phyloP scores from a whole-genome alignment of 495 filamentous ascomycete genomes.

The Schizothecium vesticola region DNA sequence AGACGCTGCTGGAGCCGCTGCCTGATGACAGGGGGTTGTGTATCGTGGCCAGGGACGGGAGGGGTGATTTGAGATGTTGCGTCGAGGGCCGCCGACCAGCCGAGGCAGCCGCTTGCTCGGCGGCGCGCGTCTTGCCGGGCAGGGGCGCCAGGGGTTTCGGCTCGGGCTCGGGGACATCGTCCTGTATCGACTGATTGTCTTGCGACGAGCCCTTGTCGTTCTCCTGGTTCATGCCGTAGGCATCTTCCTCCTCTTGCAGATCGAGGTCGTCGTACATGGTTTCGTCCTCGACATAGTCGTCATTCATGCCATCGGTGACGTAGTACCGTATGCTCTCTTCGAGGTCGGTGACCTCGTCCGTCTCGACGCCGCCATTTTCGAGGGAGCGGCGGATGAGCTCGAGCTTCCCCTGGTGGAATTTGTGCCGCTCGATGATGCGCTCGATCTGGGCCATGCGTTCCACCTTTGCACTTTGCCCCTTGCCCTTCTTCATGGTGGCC shows the following conservation, averaged over 20 bases:
- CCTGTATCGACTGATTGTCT: conserved; percentile 87
- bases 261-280: conserved; percentile 89
- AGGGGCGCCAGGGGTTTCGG: conserved; percentile 42
- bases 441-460: conserved; percentile 85
- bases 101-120: conserved; percentile 44
- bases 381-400: conserved; percentile 85
- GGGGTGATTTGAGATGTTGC: conserved; percentile 82
- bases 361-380: conserved; percentile 87
- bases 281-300: conserved; percentile 89
- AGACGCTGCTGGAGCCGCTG: conserved; percentile 48
- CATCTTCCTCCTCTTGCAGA: conserved; percentile 81
- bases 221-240: conserved; percentile 75
- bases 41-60: conserved; percentile 84
- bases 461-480: conserved; percentile 73
- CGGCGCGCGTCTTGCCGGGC: conserved; percentile 48
- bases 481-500: conserved; percentile 88
- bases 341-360: conserved; percentile 74
- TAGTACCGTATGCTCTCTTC: conserved; percentile 94
- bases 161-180: conserved; percentile 67
- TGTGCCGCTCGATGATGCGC: conserved; percentile 80
- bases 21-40: conserved; percentile 57
- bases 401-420: conserved; percentile 90
- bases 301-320: conserved; percentile 79
- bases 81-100: conserved; percentile 73
- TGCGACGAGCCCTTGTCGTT: conserved; percentile 88